phyloP scores from a whole-genome alignment of 257 asterid species.

The Forsythia suspensa region DNA sequence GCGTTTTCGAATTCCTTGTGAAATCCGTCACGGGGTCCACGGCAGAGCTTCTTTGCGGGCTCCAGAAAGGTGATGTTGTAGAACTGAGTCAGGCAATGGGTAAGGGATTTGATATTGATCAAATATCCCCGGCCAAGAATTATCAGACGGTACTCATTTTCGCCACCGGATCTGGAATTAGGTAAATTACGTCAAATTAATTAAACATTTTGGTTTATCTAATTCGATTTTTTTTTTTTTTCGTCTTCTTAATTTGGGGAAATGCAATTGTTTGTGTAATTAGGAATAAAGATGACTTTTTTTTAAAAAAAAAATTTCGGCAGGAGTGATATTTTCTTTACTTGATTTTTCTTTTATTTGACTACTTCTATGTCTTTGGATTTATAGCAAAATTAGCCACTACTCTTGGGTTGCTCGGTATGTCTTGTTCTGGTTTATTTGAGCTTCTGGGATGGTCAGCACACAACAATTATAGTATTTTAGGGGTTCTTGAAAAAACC shows the following conservation, averaged over 20 bases:
- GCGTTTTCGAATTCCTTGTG: slow-evolving; percentile 78
- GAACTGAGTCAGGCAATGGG: slow-evolving; percentile 78
- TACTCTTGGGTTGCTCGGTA: not conserved
- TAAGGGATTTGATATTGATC: slow-evolving; percentile 68
- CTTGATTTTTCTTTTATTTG: not conserved
- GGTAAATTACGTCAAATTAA: slow-evolving; percentile 37
- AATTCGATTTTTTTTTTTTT: not conserved
- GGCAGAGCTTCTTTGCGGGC: slow-evolving; percentile 74
- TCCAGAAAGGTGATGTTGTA: slow-evolving; percentile 73
- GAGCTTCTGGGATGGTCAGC: not conserved
- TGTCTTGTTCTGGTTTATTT: slow-evolving; percentile 8
- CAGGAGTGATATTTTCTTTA: not conserved
- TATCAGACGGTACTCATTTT: slow-evolving; percentile 76
- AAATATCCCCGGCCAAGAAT: slow-evolving; percentile 63
- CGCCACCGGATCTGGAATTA: slow-evolving; percentile 95
- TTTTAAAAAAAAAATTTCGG: too few species aligned
- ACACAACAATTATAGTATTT: not conserved
- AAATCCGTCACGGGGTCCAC: slow-evolving; percentile 74
- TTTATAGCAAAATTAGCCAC: not conserved
- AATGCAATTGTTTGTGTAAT: not conserved
- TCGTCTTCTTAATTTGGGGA: not conserved
- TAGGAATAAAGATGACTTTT: not conserved
- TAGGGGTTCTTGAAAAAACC: not conserved
- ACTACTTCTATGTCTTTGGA: not conserved
- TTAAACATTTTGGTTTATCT: not conserved